Evolutionary conservation across 1,139 yeast species (phyloP), one percentile per base, ranked within the genome.

Genomic region (Candida mesenterica): DNA sequence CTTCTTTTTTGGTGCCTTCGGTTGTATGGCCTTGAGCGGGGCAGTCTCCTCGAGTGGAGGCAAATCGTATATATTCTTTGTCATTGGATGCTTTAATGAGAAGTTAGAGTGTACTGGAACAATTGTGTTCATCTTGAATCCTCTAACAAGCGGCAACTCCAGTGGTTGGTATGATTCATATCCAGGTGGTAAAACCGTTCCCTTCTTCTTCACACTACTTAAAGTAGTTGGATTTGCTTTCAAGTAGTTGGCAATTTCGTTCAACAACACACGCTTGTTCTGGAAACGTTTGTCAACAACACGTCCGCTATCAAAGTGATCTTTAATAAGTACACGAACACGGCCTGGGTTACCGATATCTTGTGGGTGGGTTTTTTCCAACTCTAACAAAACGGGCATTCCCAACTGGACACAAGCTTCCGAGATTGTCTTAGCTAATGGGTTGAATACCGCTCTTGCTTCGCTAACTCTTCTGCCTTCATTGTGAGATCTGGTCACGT

Each of bases 331-430:
- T 15, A 89, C 85, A 48, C 96, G 75, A 25, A 92, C 92, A 50
- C 97, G 75, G 10, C 98, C 98, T 2, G 97, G 95, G 55, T 92
- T 92, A 43, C 97, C 96, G 75, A 85, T 92, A 62, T 92, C 98
- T 57, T 89, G 96, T 8, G 98, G 98, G 61, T 92, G 98, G 3
- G 84, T 64, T 62, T 89, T 92, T 43, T 84, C 88, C 44, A 92
- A 79, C 60, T 85, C 92, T 43, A 79, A 69, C 37, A 82, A 67
- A 2, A 66, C 69, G 2, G 84, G 84, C 37, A 80, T 55, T 47
- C 75, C 53, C 46, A 66, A 65, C 51, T 46, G 60, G 41, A 63
- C 62, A 47, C 74, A 75, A 23, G 76, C 86, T 59, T 87, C 95
- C 23, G 85, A 74, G 22, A 92, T 73, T 3, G 86, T 79, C 50